Percentiles rank a stretch among this genome's conserved stretches.
Conservation (phyloP, 2,329 filamentous ascomycete species). For the Trichothecium roseum region DNA sequence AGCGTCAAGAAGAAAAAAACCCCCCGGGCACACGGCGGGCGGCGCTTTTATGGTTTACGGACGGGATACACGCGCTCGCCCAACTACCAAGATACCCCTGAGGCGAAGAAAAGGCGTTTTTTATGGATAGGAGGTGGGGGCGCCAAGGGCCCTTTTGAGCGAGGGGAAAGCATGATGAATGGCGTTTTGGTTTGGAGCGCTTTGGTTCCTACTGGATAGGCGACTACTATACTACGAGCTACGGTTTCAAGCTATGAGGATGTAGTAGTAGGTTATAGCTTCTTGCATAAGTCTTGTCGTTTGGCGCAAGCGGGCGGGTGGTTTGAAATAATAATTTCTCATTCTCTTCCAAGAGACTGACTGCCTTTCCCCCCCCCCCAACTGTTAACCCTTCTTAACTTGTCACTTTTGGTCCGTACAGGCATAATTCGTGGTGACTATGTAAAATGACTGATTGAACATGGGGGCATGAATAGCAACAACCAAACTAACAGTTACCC, state of each 20-base stretch:
- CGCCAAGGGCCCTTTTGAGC: background rate
- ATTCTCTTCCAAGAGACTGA: constrained; percentile 4
- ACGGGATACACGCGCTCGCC: no score
- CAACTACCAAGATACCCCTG: constrained; percentile 1
- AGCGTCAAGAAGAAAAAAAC: no score
- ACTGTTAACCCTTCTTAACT: no score
- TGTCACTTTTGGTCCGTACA: no score
- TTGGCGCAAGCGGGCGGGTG: constrained; percentile 7
- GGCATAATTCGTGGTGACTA: no score
- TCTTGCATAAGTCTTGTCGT: constrained; percentile 14
- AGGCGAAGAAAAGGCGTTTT: background rate
- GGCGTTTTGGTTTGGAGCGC: background rate
- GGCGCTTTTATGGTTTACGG: no score
- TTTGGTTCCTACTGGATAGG: background rate
- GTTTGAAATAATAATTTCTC: background rate
- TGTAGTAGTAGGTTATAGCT: background rate
- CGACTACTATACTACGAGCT: no score
- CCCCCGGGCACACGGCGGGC: no score
- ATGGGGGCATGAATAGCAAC: no score
- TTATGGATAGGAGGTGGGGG: background rate
- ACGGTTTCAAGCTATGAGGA: background rate
- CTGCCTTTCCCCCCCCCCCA: no score
- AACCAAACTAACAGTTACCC: no score
- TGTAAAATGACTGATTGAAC: no score
- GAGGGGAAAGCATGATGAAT: background rate